These are phyloP conservation scores for Blastobotrys parvus DNA, from an alignment of 805 yeast genomes.

Conservation along the genomic window DNA sequence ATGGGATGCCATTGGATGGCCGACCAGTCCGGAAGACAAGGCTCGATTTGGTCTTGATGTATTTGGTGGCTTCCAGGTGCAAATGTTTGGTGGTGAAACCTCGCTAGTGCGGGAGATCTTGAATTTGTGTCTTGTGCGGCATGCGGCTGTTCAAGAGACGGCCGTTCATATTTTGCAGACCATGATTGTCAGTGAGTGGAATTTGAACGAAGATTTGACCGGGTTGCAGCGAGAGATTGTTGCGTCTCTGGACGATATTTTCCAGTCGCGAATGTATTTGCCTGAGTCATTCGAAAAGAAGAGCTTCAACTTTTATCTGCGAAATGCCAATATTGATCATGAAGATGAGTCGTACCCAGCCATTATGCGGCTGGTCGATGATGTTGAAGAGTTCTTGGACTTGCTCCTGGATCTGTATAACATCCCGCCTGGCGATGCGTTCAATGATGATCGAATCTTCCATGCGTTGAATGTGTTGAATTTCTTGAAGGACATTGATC, in stretches of 20 bases:
- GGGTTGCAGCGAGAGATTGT: constrained; percentile 59
- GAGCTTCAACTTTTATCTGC: constrained; percentile 43
- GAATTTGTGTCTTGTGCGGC: constrained; percentile 60
- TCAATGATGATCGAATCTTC: constrained; percentile 80
- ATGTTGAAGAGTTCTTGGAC: constrained; percentile 44
- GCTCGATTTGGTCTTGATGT: constrained; percentile 49
- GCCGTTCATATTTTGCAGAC: constrained; percentile 67
- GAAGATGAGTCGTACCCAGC: constrained; percentile 59
- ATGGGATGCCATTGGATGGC: constrained; percentile 74
- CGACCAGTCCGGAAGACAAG: constrained; percentile 45
- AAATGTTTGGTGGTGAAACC: constrained; percentile 45
- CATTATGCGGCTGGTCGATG: constrained; percentile 40
- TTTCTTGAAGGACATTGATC: constrained; percentile 65
- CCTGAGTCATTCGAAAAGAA: constrained; percentile 50
- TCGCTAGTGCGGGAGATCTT: constrained; percentile 56
- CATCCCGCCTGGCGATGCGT: constrained; percentile 76
- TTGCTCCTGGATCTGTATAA: constrained; percentile 57
- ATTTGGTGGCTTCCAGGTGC: constrained; percentile 66
- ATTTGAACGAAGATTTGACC: constrained; percentile 46
- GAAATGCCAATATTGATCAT: constrained; percentile 45
- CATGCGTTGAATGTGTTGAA: constrained; percentile 68
- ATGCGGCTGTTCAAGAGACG: constrained; percentile 48
- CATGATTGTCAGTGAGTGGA: constrained; percentile 57
- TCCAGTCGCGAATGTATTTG: constrained; percentile 46
- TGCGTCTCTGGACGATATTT: constrained; percentile 55